Evolutionary conservation across 2,329 filamentous ascomycete genomes (phyloP).

Genomic region (Ceratocystis cubensis): DNA sequence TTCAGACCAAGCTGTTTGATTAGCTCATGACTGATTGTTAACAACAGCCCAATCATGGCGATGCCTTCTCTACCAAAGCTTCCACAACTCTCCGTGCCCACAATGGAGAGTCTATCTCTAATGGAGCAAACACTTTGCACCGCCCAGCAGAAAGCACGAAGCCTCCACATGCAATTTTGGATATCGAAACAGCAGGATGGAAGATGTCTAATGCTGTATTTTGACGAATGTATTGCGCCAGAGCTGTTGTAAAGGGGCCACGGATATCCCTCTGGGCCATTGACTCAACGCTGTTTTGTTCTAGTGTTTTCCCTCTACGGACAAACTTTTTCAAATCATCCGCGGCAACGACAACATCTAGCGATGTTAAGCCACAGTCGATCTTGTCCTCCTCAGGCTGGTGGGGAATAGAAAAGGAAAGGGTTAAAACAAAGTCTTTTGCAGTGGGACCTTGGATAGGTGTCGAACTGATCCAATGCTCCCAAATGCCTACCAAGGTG

Average conservation of each 20-base stretch:
- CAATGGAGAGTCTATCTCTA: constrained; percentile 10
- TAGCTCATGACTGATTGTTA: not conserved
- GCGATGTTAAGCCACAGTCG: constrained; percentile 29
- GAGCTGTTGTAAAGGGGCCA: constrained; percentile 40
- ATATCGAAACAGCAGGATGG: constrained; percentile 41
- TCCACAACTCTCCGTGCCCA: constrained; percentile 17
- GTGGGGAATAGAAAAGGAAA: constrained; percentile 38
- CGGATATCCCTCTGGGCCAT: constrained; percentile 18
- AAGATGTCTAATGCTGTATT: constrained; percentile 44
- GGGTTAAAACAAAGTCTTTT: constrained; percentile 39
- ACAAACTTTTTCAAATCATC: constrained; percentile 37
- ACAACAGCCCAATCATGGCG: not conserved
- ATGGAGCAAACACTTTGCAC: constrained; percentile 35
- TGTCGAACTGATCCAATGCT: constrained; percentile 36
- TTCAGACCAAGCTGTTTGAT: not conserved
- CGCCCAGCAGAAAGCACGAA: constrained; percentile 43
- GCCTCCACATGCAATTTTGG: constrained; percentile 42
- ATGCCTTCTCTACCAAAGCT: constrained; percentile 15
- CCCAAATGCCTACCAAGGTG: constrained; percentile 39
- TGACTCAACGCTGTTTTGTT: constrained; percentile 12
- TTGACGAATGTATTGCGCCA: constrained; percentile 38
- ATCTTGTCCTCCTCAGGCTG: constrained; percentile 28
- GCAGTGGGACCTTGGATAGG: constrained; percentile 27
- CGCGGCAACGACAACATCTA: constrained; percentile 42
- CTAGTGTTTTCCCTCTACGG: constrained; percentile 29